A percentile compares a stretch with the other conserved stretches of the same genome.
Evolutionary conservation across 1,284 basidiomycete species (phyloP).

Genomic region (Leccinum fallax): DNA sequence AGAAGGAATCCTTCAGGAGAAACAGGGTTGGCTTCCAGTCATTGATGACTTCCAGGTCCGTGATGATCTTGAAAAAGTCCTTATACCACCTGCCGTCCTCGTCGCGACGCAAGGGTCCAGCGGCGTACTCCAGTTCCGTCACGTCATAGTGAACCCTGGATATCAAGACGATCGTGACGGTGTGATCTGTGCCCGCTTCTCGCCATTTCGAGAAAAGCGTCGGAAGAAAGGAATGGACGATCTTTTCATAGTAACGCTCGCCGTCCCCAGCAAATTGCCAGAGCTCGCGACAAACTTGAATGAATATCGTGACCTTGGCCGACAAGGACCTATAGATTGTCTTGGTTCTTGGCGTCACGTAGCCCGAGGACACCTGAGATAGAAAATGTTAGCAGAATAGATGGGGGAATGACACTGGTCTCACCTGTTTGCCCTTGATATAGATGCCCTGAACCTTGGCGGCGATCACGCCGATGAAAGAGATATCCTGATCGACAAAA

Average conservation of each 20-base stretch:
- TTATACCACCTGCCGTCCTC: conserved; percentile 85
- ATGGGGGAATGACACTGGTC: conserved; percentile 18
- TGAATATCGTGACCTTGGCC: conserved; percentile 90
- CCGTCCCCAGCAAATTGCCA: conserved; percentile 99
- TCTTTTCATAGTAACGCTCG: conserved; percentile 95
- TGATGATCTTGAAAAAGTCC: conserved; percentile 94
- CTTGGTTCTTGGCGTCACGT: conserved; percentile 84
- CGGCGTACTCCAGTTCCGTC: conserved; percentile 77
- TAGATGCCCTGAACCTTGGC: conserved; percentile 83
- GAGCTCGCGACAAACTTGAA: conserved; percentile 94
- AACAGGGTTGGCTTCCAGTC: conserved; percentile 90
- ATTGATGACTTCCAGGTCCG: conserved; percentile 86
- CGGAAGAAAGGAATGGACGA: conserved; percentile 90
- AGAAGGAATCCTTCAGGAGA: conserved; percentile 85
- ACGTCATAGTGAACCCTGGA: conserved; percentile 92
- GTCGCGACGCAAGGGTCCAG: conserved; percentile 73
- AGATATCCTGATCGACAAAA: conserved; percentile 70
- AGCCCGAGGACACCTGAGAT: conserved; percentile 74
- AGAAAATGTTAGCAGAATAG: conserved; percentile 13
- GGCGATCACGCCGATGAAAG: conserved; percentile 75
- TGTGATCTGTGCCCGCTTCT: conserved; percentile 86
- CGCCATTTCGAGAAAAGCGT: conserved; percentile 83
- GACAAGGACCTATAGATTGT: conserved; percentile 89
- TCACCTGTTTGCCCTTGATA: conserved; percentile 62
- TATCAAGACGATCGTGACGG: conserved; percentile 92